phyloP scores from a whole-genome alignment of 352 stramenopile species.

The Phytophthora meadii region DNA sequence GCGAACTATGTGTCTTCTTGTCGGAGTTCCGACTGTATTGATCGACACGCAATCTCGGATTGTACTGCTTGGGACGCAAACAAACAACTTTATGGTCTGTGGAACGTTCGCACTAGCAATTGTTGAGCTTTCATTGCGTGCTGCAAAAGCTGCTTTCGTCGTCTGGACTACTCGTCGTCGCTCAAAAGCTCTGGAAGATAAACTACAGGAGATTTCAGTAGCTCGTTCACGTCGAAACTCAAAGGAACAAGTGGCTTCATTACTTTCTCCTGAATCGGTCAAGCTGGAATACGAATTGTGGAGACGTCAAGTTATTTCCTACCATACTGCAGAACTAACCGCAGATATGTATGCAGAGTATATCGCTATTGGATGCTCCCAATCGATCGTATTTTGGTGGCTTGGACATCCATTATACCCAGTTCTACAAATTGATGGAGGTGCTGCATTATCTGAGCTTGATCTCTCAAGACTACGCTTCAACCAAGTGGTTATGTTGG shows the following conservation, averaged over 20 bases:
- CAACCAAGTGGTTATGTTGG: slow-evolving; percentile 27
- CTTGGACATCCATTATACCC: slow-evolving; percentile 43
- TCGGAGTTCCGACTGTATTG: slow-evolving; percentile 49
- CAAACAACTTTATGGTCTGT: slow-evolving; percentile 12
- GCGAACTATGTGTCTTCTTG: slow-evolving; percentile 50
- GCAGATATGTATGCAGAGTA: slow-evolving; percentile 65
- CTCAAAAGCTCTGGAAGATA: slow-evolving; percentile 14
- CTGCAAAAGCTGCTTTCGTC: slow-evolving; percentile 32
- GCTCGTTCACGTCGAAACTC: neutral
- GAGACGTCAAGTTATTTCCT: slow-evolving; percentile 29
- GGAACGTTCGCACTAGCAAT: slow-evolving; percentile 36
- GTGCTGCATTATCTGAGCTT: slow-evolving; percentile 14
- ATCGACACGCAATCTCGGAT: slow-evolving; percentile 58
- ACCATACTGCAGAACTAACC: slow-evolving; percentile 49
- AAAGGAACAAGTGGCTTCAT: neutral
- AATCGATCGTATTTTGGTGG: slow-evolving; percentile 51
- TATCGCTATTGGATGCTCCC: slow-evolving; percentile 52
- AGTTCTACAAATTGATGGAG: slow-evolving; percentile 3
- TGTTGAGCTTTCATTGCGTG: slow-evolving; percentile 30
- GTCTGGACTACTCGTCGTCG: slow-evolving; percentile 29
- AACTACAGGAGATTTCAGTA: slow-evolving; percentile 10
- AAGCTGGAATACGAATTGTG: slow-evolving; percentile 35
- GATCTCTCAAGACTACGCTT: slow-evolving; percentile 13
- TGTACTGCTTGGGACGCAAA: slow-evolving; percentile 39
- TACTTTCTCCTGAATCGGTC: slow-evolving; percentile 1